Evolutionary conservation across 192 early-diverging fungal genomes (phyloP), one percentile per base, ranked within the genome.

Genomic region (Coemansia sp.): DNA sequence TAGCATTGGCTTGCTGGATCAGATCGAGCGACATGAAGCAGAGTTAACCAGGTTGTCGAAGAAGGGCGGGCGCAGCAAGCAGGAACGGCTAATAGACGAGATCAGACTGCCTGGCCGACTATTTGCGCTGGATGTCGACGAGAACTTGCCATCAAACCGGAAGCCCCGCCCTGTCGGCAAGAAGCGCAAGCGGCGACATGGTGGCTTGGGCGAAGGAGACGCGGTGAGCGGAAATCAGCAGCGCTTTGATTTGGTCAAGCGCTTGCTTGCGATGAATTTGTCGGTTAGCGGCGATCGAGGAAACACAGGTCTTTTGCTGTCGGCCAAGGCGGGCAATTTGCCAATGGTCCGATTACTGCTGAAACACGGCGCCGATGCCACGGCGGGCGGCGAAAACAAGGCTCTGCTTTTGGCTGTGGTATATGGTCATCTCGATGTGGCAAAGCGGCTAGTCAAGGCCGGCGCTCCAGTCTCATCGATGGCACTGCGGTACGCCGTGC

Each of bases 401-500:
- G 81, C 81, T 13, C 46, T 83, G 54, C 59, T 78, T 19, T 51
- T 83, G 81, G 81, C 81, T 0, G 72, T 83, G 3, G 76, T 78
- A 21, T 70, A 75, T 42, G 81, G 81, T 0, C 81, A 83, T 19
- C 53, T 78, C 31, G 72, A 64, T 13, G 63, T 83, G 1, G 74
- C 59, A 27, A 83, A 77, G 69, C 59, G 72, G 13, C 42, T 83
- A 37, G 81, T 78, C 44, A 78, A 69, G 61, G 57, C 81, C 4
- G 81, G 81, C 14, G 81, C 81, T 2, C 75, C 69, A 6, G 45
- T 78, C 11, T 72, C 59, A 50, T 73, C 81, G 50, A 33, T 77
- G 60, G 81, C 76, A 3, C 67, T 83, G 41, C 61, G 81, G 8
- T 83, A 83, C 56, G 81, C 81, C 1, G 81, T 83, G 35, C 81